These are phyloP conservation scores for Dothiorella sarmentorum DNA, from an alignment of 2,329 filamentous ascomycete genomes.

Conservation along the genomic window DNA sequence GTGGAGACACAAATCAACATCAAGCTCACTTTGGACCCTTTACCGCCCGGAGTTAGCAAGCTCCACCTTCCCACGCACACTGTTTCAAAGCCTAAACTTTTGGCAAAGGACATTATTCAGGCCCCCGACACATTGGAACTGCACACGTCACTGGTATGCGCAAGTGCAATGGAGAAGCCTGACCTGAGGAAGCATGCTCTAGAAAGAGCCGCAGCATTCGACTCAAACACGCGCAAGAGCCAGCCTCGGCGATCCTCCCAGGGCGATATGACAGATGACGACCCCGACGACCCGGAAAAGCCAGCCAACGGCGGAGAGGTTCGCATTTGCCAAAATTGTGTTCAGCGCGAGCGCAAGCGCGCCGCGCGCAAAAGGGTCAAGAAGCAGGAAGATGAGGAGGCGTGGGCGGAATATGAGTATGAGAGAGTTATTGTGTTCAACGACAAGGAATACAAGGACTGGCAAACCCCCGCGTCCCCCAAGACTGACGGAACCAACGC, in stretches of 20 bases:
- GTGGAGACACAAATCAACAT: conserved; percentile 97
- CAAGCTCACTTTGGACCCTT: conserved; percentile 70
- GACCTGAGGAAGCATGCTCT: conserved; percentile 66
- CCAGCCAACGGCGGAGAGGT: conserved; percentile 91
- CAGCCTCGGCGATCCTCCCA: conserved; percentile 32
- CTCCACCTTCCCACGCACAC: conserved; percentile 85
- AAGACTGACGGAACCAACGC: background rate
- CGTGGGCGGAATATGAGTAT: conserved; percentile 58
- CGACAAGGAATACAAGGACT: conserved; percentile 36
- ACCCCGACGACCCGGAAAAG: conserved; percentile 63
- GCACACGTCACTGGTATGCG: conserved; percentile 80
- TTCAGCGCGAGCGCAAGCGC: conserved; percentile 84
- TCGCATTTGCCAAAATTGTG: conserved; percentile 86
- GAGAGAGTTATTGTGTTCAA: conserved; percentile 44
- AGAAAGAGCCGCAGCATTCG: conserved; percentile 51
- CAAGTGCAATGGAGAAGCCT: conserved; percentile 80
- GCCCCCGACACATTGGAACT: conserved; percentile 74
- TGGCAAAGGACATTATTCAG: conserved; percentile 68
- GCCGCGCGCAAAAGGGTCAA: conserved; percentile 90
- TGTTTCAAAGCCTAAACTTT: conserved; percentile 89
- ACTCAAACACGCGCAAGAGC: conserved; percentile 34
- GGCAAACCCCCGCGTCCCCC: conserved; percentile 17
- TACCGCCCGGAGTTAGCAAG: conserved; percentile 73
- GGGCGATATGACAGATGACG: conserved; percentile 42
- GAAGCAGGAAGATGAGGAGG: conserved; percentile 86